phyloP scores from a whole-genome alignment of 805 yeast species.

The Saturnispora gosingensis region DNA sequence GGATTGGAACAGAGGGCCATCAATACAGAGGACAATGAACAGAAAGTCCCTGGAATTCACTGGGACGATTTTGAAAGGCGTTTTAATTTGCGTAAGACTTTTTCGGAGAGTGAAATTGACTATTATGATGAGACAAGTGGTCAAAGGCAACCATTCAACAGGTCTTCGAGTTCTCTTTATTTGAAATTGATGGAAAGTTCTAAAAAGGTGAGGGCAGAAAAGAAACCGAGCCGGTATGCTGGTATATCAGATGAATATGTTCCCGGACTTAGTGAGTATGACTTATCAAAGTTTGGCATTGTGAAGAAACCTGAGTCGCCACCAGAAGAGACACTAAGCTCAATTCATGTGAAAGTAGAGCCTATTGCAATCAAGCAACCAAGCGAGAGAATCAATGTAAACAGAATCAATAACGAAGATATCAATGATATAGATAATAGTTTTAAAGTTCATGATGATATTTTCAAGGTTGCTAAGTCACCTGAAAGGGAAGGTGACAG shows the following conservation, averaged over 20 bases:
- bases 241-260: conserved; percentile 73
- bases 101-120: conserved; percentile 56
- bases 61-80: conserved; percentile 16
- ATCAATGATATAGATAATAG: conserved; percentile 3
- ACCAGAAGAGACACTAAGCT: conserved; percentile 1
- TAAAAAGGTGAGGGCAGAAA: background rate
- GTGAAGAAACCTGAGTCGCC: conserved; percentile 8
- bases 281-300: conserved; percentile 16
- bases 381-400: background rate
- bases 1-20: conserved; percentile 10
- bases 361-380: conserved; percentile 21
- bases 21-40: conserved; percentile 25
- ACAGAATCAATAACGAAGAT: background rate
- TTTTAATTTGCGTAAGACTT: conserved; percentile 38
- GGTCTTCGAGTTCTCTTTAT: conserved; percentile 1
- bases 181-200: background rate
- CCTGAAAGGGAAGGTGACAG: conserved; percentile 34
- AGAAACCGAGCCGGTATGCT: conserved; percentile 1
- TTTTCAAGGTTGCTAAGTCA: conserved; percentile 22
- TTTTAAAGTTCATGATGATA: conserved; percentile 13
- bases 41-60: conserved; percentile 19
- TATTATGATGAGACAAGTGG: conserved; percentile 41
- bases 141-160: conserved; percentile 10
- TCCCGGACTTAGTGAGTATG: conserved; percentile 46
- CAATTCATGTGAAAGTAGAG: conserved; percentile 21